Conservation (phyloP, 108 stramenopile genomes). For the Skeletonema menzelii region DNA sequence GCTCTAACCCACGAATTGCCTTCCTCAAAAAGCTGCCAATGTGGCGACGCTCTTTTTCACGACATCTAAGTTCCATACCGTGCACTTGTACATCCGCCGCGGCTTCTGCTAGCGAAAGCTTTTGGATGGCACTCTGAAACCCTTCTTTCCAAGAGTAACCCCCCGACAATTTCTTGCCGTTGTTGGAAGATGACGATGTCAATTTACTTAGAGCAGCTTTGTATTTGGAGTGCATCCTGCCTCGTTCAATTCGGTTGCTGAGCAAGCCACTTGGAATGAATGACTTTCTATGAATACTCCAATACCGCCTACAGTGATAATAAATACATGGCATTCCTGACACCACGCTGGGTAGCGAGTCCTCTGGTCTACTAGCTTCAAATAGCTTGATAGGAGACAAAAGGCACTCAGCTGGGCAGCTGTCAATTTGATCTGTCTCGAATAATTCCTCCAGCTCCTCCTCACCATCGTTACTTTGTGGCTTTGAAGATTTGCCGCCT, state of each 20-base stretch:
- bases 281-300: constrained; percentile 67
- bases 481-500: constrained; percentile 7
- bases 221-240: constrained; percentile 48
- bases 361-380: not conserved
- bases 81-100: constrained; percentile 58
- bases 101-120: constrained; percentile 74
- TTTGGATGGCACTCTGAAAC: constrained; percentile 59
- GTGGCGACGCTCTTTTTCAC: constrained; percentile 63
- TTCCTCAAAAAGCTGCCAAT: constrained; percentile 63
- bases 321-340: constrained; percentile 53
- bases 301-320: constrained; percentile 73
- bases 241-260: constrained; percentile 42
- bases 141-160: constrained; percentile 50
- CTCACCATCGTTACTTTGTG: constrained; percentile 1
- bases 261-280: constrained; percentile 74
- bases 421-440: constrained; percentile 77
- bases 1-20: constrained; percentile 53
- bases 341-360: constrained; percentile 1
- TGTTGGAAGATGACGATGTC: not conserved
- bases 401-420: constrained; percentile 48
- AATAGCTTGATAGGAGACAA: constrained; percentile 54
- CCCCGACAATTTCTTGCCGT: not conserved
- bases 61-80: constrained; percentile 55
- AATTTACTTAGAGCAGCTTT: constrained; percentile 49
- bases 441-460: constrained; percentile 60